Conservation (phyloP, 2,329 filamentous ascomycete genomes). For the Fulvia fulva region DNA sequence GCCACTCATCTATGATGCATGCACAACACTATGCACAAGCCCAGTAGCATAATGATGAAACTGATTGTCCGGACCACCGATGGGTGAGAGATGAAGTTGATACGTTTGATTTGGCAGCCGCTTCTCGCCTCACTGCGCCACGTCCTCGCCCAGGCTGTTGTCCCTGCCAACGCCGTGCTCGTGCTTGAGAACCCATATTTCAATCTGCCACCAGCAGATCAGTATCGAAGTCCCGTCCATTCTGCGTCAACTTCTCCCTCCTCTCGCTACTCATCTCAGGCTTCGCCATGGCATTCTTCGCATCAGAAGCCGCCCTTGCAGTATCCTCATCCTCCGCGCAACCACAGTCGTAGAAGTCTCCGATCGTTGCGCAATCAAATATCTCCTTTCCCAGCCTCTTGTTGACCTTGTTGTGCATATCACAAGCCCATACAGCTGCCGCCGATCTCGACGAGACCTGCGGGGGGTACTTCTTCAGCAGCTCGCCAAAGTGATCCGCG, state of each 20-base stretch:
- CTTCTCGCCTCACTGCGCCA: too few relatives aligned
- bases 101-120: too few relatives aligned
- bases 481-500: slow-evolving; percentile 58
- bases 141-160: too few relatives aligned
- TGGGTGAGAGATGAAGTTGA: too few relatives aligned
- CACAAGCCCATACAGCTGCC: slow-evolving; percentile 64
- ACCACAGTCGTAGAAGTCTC: slow-evolving; percentile 64
- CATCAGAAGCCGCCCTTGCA: slow-evolving; percentile 5
- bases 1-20: too few relatives aligned
- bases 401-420: slow-evolving; percentile 65
- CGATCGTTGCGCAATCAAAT: slow-evolving; percentile 62
- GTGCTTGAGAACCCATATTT: neutral
- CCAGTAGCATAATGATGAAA: too few relatives aligned
- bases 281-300: slow-evolving; percentile 14
- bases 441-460: slow-evolving; percentile 59
- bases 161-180: too few relatives aligned
- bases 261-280: slow-evolving; percentile 28
- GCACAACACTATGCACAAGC: too few relatives aligned
- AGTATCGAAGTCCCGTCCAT: slow-evolving; percentile 30
- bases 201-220: slow-evolving; percentile 20
- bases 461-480: slow-evolving; percentile 60
- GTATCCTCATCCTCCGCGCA: slow-evolving; percentile 52
- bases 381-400: slow-evolving; percentile 56
- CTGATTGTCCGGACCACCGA: too few relatives aligned
- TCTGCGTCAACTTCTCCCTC: slow-evolving; percentile 28